Evolutionary conservation across 192 early-diverging fungal genomes (phyloP).

Genomic region (Backusella mclennaniae): DNA sequence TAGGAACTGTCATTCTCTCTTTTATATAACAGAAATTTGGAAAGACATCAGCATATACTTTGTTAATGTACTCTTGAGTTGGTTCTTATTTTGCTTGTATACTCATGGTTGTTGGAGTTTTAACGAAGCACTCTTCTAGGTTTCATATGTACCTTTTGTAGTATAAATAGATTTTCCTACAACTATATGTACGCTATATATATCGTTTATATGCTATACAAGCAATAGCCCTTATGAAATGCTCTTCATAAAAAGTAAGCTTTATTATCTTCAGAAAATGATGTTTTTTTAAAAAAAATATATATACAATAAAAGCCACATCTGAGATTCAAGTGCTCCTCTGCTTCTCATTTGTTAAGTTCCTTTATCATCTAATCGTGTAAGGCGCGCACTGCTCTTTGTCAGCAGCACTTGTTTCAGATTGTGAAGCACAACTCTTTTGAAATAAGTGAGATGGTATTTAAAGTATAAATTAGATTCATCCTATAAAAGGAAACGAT

Average conservation of each 20-base stretch:
- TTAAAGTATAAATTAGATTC: background rate
- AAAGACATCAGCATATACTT: background rate
- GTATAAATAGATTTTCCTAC: background rate
- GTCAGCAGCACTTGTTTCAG: background rate
- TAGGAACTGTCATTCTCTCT: background rate
- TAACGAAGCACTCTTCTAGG: background rate
- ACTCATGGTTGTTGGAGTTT: background rate
- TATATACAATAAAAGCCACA: background rate
- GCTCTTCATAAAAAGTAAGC: background rate
- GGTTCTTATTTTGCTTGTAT: background rate
- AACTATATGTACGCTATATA: background rate
- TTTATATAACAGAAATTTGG: background rate
- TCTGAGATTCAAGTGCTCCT: background rate
- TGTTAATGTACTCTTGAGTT: background rate
- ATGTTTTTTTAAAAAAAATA: too few relatives aligned
- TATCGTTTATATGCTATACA: background rate
- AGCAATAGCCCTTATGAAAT: background rate
- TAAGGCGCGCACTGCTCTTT: background rate
- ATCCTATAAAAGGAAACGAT: background rate
- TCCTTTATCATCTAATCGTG: background rate
- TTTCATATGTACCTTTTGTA: background rate
- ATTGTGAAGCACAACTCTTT: background rate
- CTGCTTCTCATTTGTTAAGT: background rate
- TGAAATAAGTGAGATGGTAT: background rate
- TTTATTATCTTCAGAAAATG: background rate